These are phyloP conservation scores for Leccinum fallax DNA, from an alignment of 1,284 basidiomycete species.

Conservation along the genomic window DNA sequence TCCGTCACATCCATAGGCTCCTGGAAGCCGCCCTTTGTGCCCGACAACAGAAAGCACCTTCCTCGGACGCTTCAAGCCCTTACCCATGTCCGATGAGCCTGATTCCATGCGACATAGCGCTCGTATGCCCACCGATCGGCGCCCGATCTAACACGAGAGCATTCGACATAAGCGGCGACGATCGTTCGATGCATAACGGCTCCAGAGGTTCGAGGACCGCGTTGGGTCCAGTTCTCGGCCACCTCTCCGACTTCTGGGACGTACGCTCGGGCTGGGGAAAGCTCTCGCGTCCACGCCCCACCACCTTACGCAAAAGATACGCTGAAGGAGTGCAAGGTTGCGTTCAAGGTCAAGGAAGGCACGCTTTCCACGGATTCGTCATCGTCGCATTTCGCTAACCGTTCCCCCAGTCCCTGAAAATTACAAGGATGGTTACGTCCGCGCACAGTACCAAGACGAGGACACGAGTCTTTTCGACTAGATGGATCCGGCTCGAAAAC, in stretches of 20 bases:
- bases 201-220: conserved; percentile 22
- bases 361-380: conserved; percentile 14
- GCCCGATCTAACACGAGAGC: conserved; percentile 26
- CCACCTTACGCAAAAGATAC: conserved; percentile 48
- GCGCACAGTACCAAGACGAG: too few species aligned
- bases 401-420: too few species aligned
- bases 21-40: conserved; percentile 30
- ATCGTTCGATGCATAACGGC: conserved; percentile 25
- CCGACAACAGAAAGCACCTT: conserved; percentile 26
- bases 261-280: conserved; percentile 18
- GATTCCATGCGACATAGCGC: conserved; percentile 21
- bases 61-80: conserved; percentile 25
- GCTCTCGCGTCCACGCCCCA: conserved; percentile 20
- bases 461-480: too few species aligned
- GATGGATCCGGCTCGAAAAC: too few species aligned
- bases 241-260: conserved; percentile 17
- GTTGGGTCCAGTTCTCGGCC: conserved; percentile 7
- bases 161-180: conserved; percentile 34
- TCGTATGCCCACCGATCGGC: conserved; percentile 26
- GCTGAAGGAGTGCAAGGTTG: conserved; percentile 61
- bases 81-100: conserved; percentile 28
- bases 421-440: too few species aligned
- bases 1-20: conserved; percentile 32
- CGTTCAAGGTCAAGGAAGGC: conserved; percentile 79
- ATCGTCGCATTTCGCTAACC: too few species aligned